Percentiles rank a stretch among this genome's conserved stretches.
These are phyloP conservation scores for Pyrus bretschneideri DNA, from an alignment of 306 rosid genomes.

Conservation along the genomic window DNA sequence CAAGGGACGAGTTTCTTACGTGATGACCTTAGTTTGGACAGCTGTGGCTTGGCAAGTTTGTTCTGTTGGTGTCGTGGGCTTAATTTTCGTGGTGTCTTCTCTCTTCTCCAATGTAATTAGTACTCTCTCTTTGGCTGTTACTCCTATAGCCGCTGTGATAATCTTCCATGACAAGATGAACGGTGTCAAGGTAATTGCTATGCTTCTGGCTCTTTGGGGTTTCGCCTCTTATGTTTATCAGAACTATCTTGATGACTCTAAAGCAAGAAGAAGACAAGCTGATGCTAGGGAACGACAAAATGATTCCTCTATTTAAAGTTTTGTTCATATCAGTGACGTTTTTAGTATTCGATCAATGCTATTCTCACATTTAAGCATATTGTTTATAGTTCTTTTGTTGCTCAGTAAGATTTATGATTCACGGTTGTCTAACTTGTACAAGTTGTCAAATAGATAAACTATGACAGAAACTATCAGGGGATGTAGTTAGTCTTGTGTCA, in stretches of 20 bases:
- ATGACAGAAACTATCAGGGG: not conserved
- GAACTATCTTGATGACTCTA: slow-evolving; percentile 66
- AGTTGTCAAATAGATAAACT: not conserved
- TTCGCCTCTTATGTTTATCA: slow-evolving; percentile 67
- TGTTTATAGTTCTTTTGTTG: not conserved
- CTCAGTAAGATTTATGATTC: not conserved
- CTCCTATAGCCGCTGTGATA: slow-evolving; percentile 75
- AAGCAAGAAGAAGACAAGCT: slow-evolving; percentile 28
- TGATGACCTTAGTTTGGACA: slow-evolving; percentile 68
- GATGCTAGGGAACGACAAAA: slow-evolving; percentile 14
- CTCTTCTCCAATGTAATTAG: slow-evolving; percentile 91
- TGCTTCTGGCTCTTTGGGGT: slow-evolving; percentile 92
- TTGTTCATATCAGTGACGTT: no score
- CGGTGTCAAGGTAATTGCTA: slow-evolving; percentile 72
- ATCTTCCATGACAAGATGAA: slow-evolving; percentile 79
- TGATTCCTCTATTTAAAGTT: slow-evolving; percentile 11
- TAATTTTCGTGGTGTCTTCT: slow-evolving; percentile 77
- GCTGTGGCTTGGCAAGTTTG: slow-evolving; percentile 85
- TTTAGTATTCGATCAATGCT: not conserved
- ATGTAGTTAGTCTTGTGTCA: not conserved
- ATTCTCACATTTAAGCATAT: not conserved
- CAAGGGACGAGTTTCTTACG: slow-evolving; percentile 54
- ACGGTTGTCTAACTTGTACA: not conserved
- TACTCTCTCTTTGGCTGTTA: slow-evolving; percentile 73
- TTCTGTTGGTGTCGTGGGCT: slow-evolving; percentile 85